A percentile compares a stretch with the other conserved stretches of the same genome.
phyloP scores from a whole-genome alignment of 2,329 filamentous ascomycete species.

The Tolypocladium inflatum region DNA sequence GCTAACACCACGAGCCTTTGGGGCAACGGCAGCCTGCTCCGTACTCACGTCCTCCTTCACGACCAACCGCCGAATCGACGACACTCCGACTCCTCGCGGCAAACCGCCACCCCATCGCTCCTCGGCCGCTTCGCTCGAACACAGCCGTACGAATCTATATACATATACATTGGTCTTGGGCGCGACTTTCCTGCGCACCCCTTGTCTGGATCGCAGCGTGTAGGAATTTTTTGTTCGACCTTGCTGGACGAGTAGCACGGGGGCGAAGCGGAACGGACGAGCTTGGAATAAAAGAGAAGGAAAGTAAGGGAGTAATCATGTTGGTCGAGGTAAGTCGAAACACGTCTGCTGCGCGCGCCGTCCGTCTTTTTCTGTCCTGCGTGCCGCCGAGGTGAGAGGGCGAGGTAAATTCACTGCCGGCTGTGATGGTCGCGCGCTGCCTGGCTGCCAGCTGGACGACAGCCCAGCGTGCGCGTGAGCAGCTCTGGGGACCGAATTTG shows the following conservation, averaged over 20 bases:
- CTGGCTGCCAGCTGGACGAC: neutral
- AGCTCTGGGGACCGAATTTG: neutral
- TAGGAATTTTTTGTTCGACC: constrained; percentile 1
- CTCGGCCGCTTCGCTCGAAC: constrained; percentile 4
- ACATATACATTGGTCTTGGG: neutral
- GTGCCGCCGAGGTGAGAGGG: neutral
- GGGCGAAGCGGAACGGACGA: neutral
- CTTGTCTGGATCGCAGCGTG: constrained; percentile 1
- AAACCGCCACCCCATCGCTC: constrained; percentile 2
- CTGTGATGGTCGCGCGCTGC: neutral
- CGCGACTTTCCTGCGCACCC: constrained; percentile 1
- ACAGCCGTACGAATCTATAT: neutral
- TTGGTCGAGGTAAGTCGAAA: constrained; percentile 25
- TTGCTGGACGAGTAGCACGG: neutral
- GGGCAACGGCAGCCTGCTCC: neutral
- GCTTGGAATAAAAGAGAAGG: constrained; percentile 5
- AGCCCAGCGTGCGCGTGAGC: neutral
- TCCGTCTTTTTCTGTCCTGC: neutral
- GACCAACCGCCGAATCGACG: neutral
- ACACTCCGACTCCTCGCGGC: constrained; percentile 2
- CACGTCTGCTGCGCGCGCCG: neutral
- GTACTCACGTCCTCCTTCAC: neutral
- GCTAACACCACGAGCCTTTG: neutral
- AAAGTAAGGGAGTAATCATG: constrained; percentile 14
- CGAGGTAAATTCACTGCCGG: neutral